Percentiles rank a stretch among this genome's conserved stretches.
phyloP scores from a whole-genome alignment of 139 green algal genomes.

The Picochlorum sp. region DNA sequence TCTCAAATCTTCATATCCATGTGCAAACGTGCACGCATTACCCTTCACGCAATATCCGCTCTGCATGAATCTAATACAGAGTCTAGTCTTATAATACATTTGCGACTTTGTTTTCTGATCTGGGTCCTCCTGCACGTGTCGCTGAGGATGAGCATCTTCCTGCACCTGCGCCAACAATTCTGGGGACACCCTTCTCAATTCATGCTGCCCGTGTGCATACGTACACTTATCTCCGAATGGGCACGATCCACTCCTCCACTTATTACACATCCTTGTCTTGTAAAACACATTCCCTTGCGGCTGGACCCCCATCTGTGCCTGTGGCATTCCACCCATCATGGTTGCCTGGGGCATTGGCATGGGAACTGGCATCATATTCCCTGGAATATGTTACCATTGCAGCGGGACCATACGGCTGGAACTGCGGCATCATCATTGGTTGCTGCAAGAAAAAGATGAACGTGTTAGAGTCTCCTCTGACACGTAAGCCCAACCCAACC shows the following conservation, averaged over 20 bases:
- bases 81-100: conserved; percentile 38
- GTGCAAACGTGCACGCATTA: conserved; percentile 33
- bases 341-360: neutral
- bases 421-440: conserved; percentile 12
- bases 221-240: conserved; percentile 41
- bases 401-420: neutral
- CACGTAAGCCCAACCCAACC: too few relatives aligned
- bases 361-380: conserved; percentile 16
- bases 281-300: conserved; percentile 30
- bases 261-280: conserved; percentile 45
- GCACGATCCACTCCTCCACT: conserved; percentile 30
- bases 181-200: conserved; percentile 19
- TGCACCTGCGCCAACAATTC: conserved; percentile 18
- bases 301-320: too few relatives aligned
- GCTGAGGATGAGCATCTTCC: conserved; percentile 4
- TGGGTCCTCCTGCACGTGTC: neutral
- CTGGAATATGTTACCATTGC: conserved; percentile 13
- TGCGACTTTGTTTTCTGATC: conserved; percentile 7
- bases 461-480: too few relatives aligned
- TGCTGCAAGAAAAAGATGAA: neutral
- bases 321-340: too few relatives aligned
- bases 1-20: conserved; percentile 36
- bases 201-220: conserved; percentile 34
- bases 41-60: conserved; percentile 31
- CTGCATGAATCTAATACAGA: conserved; percentile 45